Evolutionary conservation across 139 green algal species (phyloP).

Genomic region (Chlamydomonas eustigma): DNA sequence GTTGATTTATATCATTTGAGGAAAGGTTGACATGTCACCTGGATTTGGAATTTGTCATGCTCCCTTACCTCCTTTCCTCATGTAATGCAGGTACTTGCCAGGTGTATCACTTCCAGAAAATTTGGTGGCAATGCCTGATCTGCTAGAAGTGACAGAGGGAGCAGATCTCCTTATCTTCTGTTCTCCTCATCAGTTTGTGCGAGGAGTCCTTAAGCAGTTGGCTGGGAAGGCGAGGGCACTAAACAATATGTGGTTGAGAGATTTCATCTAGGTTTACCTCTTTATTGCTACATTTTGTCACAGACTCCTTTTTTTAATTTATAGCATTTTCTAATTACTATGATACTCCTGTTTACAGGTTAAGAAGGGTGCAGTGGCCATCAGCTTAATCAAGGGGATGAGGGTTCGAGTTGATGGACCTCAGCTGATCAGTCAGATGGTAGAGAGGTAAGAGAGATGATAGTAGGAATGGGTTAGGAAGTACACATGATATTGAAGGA

Average conservation of each 20-base stretch:
- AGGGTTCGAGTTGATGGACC: conserved; percentile 65
- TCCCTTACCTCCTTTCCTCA: background rate
- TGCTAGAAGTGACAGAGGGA: conserved; percentile 34
- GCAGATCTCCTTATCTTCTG: conserved; percentile 53
- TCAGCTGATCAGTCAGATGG: conserved; percentile 76
- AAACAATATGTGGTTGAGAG: background rate
- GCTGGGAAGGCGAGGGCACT: conserved; percentile 23
- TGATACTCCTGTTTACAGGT: background rate
- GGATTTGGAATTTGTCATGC: no score
- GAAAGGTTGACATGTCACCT: no score
- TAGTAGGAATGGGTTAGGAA: no score
- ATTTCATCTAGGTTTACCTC: background rate
- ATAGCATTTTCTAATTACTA: background rate
- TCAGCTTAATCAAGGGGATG: conserved; percentile 81
- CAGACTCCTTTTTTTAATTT: background rate
- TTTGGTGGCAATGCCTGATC: conserved; percentile 42
- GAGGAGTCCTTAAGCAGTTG: conserved; percentile 47
- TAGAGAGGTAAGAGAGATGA: conserved; percentile 24
- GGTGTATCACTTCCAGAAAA: conserved; percentile 24
- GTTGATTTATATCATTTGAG: no score
- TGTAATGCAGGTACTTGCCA: background rate
- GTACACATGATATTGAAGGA: no score
- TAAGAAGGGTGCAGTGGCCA: conserved; percentile 45
- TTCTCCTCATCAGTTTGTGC: conserved; percentile 62
- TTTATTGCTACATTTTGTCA: background rate